phyloP scores from a whole-genome alignment of 2,329 filamentous ascomycete species.

The Fusarium sp. region DNA sequence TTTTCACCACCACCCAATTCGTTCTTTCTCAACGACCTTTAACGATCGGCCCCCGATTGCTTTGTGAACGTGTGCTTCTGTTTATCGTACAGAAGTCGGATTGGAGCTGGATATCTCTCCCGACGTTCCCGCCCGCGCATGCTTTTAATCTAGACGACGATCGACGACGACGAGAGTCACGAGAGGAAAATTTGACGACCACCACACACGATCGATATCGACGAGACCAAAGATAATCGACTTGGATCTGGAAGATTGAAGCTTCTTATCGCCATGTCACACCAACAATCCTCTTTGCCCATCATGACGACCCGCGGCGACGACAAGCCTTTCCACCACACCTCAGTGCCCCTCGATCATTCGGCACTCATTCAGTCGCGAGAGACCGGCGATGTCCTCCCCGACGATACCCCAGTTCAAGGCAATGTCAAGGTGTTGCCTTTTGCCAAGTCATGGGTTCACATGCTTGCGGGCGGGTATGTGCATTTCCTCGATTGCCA shows the following conservation, averaged over 20 bases:
- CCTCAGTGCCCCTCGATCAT: conserved; percentile 48
- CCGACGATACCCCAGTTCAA: conserved; percentile 53
- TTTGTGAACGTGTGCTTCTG: neutral
- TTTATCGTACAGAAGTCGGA: conserved; percentile 9
- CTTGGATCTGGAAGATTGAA: neutral
- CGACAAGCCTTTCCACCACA: conserved; percentile 47
- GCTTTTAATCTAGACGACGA: neutral
- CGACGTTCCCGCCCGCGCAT: conserved; percentile 12
- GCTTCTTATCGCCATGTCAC: conserved; percentile 45
- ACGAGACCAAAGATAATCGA: neutral
- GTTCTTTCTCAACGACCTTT: conserved; percentile 12
- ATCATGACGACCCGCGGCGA: conserved; percentile 49
- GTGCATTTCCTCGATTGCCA: conserved; percentile 43
- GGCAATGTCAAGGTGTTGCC: conserved; percentile 56
- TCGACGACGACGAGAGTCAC: conserved; percentile 1
- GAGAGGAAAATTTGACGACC: neutral
- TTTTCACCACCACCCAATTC: conserved; percentile 2
- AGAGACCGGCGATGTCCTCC: conserved; percentile 68
- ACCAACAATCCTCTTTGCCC: conserved; percentile 41
- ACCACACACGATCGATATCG: neutral
- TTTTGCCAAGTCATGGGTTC: conserved; percentile 85
- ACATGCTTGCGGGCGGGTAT: conserved; percentile 92
- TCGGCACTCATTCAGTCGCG: conserved; percentile 67
- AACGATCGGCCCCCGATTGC: neutral
- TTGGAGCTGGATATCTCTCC: neutral